These are phyloP conservation scores for Raffaelea albimanens DNA, from an alignment of 2,329 filamentous ascomycete genomes.

Conservation along the genomic window DNA sequence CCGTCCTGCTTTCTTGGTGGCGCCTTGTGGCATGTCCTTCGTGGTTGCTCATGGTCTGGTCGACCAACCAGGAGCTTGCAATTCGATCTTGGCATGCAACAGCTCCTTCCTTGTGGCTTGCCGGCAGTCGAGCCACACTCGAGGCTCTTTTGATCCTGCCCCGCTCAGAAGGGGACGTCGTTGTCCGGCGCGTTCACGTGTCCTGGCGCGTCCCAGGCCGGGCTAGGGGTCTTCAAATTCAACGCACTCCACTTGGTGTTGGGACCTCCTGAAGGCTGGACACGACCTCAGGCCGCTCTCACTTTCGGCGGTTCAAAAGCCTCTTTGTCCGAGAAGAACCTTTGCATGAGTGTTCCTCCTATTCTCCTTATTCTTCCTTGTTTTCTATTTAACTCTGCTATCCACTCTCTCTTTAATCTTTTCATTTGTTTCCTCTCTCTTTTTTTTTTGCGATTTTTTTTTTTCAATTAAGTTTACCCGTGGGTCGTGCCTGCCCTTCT, in stretches of 20 bases:
- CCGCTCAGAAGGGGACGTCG: neutral
- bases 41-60: too few relatives aligned
- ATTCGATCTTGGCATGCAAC: too few relatives aligned
- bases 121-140: neutral
- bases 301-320: too few relatives aligned
- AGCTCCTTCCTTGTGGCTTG: too few relatives aligned
- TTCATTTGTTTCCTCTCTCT: neutral
- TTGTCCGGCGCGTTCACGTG: slow-evolving; percentile 13
- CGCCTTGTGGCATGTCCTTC: neutral
- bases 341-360: neutral
- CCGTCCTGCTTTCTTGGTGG: neutral
- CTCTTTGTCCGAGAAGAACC: too few relatives aligned
- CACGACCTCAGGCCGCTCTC: too few relatives aligned
- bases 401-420: neutral
- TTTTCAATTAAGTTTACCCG: neutral
- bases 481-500: too few relatives aligned
- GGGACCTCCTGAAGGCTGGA: too few relatives aligned
- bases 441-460: neutral
- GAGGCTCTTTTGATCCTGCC: slow-evolving; percentile 4
- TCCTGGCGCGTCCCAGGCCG: slow-evolving; percentile 12
- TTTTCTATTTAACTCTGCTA: neutral
- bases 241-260: too few relatives aligned
- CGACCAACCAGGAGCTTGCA: too few relatives aligned
- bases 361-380: neutral
- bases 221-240: too few relatives aligned